Conservation (phyloP, 2,329 filamentous ascomycete species). For the Venturiaceae sp. region DNA sequence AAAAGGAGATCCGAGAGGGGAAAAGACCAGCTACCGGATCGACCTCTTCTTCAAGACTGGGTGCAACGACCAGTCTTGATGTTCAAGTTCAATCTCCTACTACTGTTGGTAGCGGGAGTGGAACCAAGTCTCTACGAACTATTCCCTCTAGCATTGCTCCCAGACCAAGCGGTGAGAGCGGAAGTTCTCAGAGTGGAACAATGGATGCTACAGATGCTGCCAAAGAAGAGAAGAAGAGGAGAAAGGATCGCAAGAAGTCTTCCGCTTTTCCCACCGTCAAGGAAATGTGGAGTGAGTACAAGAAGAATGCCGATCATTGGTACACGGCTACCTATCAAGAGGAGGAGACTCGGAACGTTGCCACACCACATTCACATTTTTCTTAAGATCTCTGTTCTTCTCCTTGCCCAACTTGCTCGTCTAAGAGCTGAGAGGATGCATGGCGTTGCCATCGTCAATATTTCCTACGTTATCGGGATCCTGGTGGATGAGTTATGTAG, state of each 20-base stretch:
- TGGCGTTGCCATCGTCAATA: not conserved
- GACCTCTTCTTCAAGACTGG: not conserved
- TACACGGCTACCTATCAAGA: not conserved
- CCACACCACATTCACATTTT: not conserved
- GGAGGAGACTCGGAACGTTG: not conserved
- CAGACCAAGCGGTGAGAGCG: not conserved
- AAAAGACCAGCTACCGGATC: not conserved
- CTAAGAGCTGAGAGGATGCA: not conserved
- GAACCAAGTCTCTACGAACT: not conserved
- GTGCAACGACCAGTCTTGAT: not conserved
- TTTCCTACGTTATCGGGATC: not conserved
- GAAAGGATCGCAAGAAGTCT: not conserved
- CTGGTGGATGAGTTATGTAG: not conserved
- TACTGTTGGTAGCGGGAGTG: not conserved
- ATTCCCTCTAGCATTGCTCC: not conserved
- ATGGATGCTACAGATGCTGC: not conserved
- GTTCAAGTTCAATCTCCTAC: not conserved
- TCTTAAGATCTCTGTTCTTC: not conserved
- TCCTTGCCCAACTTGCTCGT: not conserved
- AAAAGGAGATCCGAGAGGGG: not conserved
- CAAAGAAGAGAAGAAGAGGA: not conserved
- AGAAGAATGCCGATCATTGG: not conserved
- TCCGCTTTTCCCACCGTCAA: not conserved
- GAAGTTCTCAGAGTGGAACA: not conserved
- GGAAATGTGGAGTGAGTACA: constrained; percentile 6